Conservation (phyloP, 306 rosid genomes). For the Bauhinia variegata region DNA sequence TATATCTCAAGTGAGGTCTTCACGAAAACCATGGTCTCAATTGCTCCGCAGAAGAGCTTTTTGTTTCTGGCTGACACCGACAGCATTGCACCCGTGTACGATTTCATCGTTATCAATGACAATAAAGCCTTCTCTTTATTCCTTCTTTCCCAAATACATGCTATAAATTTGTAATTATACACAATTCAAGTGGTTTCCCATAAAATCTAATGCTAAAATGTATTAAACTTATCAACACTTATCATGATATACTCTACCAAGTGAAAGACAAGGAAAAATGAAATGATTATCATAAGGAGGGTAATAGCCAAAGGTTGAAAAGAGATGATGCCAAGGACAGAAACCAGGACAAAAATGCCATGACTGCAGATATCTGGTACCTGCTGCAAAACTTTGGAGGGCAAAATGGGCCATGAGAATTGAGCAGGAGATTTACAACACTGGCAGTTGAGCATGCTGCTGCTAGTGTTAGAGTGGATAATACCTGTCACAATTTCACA, state of each 20-base stretch:
- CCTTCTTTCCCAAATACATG: slow-evolving; percentile 21
- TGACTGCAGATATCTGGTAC: slow-evolving; percentile 67
- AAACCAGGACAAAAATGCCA: slow-evolving; percentile 83
- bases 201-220: slow-evolving; percentile 13
- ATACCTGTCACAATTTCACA: slow-evolving; percentile 44
- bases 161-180: slow-evolving; percentile 23
- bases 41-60: not conserved
- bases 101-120: not conserved
- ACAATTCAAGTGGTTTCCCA: not conserved
- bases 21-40: not conserved
- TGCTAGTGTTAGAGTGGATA: slow-evolving; percentile 74
- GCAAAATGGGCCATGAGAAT: slow-evolving; percentile 48
- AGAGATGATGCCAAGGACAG: slow-evolving; percentile 66
- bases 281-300: slow-evolving; percentile 55
- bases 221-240: too few relatives aligned
- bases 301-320: slow-evolving; percentile 77
- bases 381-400: slow-evolving; percentile 62
- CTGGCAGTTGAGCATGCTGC: slow-evolving; percentile 84
- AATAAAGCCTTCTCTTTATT: slow-evolving; percentile 8
- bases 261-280: not conserved
- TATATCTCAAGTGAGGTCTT: not conserved
- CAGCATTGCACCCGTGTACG: slow-evolving; percentile 4
- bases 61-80: not conserved
- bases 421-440: slow-evolving; percentile 67
- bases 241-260: not conserved